Percentiles rank a stretch among this genome's conserved stretches.
Evolutionary conservation across 2,329 filamentous ascomycete genomes (phyloP).

Genomic region (Fonsecaea multimorphosa): DNA sequence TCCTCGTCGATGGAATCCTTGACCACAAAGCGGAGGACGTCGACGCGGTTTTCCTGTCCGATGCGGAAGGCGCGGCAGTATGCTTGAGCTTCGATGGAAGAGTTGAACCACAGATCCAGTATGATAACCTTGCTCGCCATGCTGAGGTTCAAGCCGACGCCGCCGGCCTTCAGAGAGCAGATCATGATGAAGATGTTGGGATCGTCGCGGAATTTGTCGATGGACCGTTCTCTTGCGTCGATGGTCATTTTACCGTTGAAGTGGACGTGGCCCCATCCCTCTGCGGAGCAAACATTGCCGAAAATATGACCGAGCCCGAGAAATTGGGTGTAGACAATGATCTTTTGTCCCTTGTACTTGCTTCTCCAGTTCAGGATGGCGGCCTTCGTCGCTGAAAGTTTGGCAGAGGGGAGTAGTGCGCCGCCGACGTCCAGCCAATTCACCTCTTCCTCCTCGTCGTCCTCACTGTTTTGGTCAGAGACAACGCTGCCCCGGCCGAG

Average conservation of each 20-base stretch:
- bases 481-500: background rate
- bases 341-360: slow-evolving; percentile 58
- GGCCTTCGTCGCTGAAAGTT: slow-evolving; percentile 45
- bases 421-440: slow-evolving; percentile 37
- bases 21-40: slow-evolving; percentile 64
- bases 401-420: slow-evolving; percentile 43
- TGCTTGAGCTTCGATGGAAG: slow-evolving; percentile 66
- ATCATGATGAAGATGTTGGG: slow-evolving; percentile 56
- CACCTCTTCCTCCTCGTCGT: slow-evolving; percentile 19
- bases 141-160: slow-evolving; percentile 65
- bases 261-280: slow-evolving; percentile 55
- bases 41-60: slow-evolving; percentile 66
- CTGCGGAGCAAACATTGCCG: slow-evolving; percentile 54
- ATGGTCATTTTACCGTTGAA: slow-evolving; percentile 59
- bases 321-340: slow-evolving; percentile 68
- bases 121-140: slow-evolving; percentile 65
- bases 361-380: slow-evolving; percentile 47
- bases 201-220: slow-evolving; percentile 55
- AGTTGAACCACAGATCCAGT: slow-evolving; percentile 68
- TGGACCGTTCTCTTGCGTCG: slow-evolving; percentile 52
- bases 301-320: slow-evolving; percentile 60
- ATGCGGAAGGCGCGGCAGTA: slow-evolving; percentile 53
- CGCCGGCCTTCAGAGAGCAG: slow-evolving; percentile 63
- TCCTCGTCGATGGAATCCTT: slow-evolving; percentile 64
- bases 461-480: slow-evolving; percentile 9